Evolutionary conservation across 129 eudicot species (phyloP), one percentile per base, ranked within the genome.

Genomic region (Helianthus tuberosus): DNA sequence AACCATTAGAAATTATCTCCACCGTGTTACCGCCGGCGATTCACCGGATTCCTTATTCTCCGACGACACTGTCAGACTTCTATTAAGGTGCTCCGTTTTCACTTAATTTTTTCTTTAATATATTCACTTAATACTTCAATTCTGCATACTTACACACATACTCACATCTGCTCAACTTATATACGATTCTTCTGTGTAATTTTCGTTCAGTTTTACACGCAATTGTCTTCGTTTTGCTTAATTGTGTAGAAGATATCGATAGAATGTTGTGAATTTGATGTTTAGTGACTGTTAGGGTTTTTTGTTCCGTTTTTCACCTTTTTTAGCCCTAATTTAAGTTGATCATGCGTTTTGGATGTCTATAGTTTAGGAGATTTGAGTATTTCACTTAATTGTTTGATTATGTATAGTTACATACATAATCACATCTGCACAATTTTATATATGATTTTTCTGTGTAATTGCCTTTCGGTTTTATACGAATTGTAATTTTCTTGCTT

Each of bases 21-120:
- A 32, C 15, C 32, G 32, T 27, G 32, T 27, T 1, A 27, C 32
- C 32, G 32, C 32, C 62, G 62, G 48, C 57, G 59, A 72, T 41
- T 64, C 67, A 46, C 67, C 8, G 6, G 64, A 13, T 72, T 72
- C 25, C 59, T 47, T 15, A 41, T 32, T 52, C 17, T 73, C 77
- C 77, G 70, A 51, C 53, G 49, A 6, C 61, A 47, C 77, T 29
- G 4, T 73, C 49, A 9, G 13, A 44, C 5, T 5, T n/a, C 46
- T n/a, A 27, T 57, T 17, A 61, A 73, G 70, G 62, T 73, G 14
- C 61, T 69, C 35, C 70, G 23, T 23, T 15, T 69, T 20, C 17
- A 48, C 35, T 14, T 39, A 29, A 3, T 15, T 29, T 32, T 51
- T 17, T 0, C 15, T 20, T 20, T 20, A 51, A 49, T 17, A 17